Evolutionary conservation across 2,329 filamentous ascomycete species (phyloP), one percentile per base, ranked within the genome.

Genomic region (Didymosphaeria variabile): DNA sequence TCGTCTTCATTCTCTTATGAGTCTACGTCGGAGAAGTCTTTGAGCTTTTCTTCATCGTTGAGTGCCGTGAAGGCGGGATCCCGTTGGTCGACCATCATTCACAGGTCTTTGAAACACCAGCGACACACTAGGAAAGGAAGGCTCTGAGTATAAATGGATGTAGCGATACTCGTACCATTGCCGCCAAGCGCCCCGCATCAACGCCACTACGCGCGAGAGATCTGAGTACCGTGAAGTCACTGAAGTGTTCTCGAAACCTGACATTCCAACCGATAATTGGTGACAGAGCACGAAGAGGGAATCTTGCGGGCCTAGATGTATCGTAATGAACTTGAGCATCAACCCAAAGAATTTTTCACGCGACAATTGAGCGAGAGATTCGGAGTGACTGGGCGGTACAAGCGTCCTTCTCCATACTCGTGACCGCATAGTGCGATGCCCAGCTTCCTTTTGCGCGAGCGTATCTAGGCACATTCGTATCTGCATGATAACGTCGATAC

Each of bases 41-140:
- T 58, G 56, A 52, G 52, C 9, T 52, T 58, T 26, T 58, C 47
- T 53, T 58, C 56, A 15, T 52, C 47, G 21, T 21, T 47, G 10
- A 52, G 36, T 12, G 56, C 52, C 12, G 36, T 17, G 15, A 38
- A 26, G 2, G 47, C 46, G 38, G 47, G 17, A 13, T 52, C 36
- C 26, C 36, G 36, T 26, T 45, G 5, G 23, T 17, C 17, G 3
- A 13, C 34, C 36, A 58, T 58, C 29, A 9, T 46, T 26, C 9
- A 51, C 17, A 2, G 29, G 42, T 21, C 3, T 45, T 34, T 19
- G 10, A 15, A 44, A 26, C 26, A 19, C 19, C 10, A 36, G 13
- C 15, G 31, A 29, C 26, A 29, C 6, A 29, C 26, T 29, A 29
- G 34, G 9, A 26, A 29, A 23, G 44, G 15, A 26, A 40, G 8